These are phyloP conservation scores for Antarctomyces pellizariae DNA, from an alignment of 495 filamentous ascomycete species.

Conservation along the genomic window DNA sequence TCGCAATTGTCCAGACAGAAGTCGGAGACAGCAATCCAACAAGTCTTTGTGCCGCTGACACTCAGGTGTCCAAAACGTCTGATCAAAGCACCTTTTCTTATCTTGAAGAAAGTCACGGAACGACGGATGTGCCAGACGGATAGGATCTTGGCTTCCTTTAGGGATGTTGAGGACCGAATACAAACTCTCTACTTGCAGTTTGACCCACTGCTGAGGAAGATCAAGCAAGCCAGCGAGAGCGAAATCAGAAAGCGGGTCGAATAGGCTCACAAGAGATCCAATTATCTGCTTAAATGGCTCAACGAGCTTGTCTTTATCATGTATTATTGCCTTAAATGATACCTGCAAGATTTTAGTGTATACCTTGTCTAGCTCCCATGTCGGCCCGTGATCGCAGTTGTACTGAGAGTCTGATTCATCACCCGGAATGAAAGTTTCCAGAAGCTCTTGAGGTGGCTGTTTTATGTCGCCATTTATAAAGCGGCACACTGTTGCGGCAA, in stretches of 20 bases:
- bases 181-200: conserved; percentile 10
- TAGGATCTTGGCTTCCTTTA: conserved; percentile 7
- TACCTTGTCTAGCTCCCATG: no score
- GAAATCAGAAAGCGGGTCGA: conserved; percentile 11
- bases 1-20: conserved; percentile 14
- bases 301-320: no score
- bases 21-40: conserved; percentile 13
- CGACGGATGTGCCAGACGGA: conserved; percentile 23
- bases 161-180: conserved; percentile 17
- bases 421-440: conserved; percentile 1
- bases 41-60: conserved; percentile 14
- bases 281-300: no score
- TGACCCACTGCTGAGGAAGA: conserved; percentile 4
- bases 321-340: no score
- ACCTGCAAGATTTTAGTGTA: no score
- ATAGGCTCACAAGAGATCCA: conserved; percentile 13
- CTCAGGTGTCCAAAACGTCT: conserved; percentile 18
- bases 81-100: conserved; percentile 11
- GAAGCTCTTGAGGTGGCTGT: conserved; percentile 1
- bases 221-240: conserved; percentile 11
- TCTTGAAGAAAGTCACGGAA: conserved; percentile 28
- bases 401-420: not conserved
- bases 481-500: conserved; percentile 9
- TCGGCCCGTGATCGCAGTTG: no score
- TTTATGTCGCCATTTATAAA: conserved; percentile 5